Evolutionary conservation across 257 asterid species (phyloP).

Genomic region (Penstemon eatonii): DNA sequence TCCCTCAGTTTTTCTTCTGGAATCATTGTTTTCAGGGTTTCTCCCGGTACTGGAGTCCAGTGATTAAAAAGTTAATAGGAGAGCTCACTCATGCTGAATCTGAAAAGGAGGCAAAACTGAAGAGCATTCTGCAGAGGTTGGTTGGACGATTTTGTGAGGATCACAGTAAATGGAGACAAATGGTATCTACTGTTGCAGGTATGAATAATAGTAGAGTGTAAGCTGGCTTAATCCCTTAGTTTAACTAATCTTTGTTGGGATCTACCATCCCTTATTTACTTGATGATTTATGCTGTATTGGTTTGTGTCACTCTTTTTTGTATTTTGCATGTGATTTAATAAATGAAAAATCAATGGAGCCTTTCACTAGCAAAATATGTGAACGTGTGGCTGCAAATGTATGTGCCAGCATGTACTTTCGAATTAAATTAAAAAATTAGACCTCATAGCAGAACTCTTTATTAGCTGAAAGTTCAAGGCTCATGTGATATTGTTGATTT

Average conservation of each 20-base stretch:
- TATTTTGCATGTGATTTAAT: background rate
- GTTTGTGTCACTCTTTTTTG: slow-evolving; percentile 6
- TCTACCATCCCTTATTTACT: slow-evolving; percentile 20
- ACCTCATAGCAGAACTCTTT: background rate
- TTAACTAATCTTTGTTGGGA: slow-evolving; percentile 15
- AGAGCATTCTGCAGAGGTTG: slow-evolving; percentile 81
- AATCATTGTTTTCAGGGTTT: slow-evolving; percentile 61
- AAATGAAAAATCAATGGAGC: background rate
- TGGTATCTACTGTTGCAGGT: slow-evolving; percentile 85
- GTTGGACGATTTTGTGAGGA: slow-evolving; percentile 70
- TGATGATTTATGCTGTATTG: slow-evolving; percentile 13
- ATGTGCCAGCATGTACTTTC: background rate
- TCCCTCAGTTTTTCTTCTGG: slow-evolving; percentile 5
- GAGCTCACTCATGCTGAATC: slow-evolving; percentile 86
- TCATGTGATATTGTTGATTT: background rate
- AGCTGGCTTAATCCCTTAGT: slow-evolving; percentile 19
- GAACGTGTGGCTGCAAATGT: background rate
- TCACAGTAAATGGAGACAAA: slow-evolving; percentile 81
- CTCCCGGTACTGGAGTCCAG: slow-evolving; percentile 88
- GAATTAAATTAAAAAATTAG: background rate
- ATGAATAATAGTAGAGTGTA: slow-evolving; percentile 23
- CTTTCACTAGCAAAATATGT: background rate
- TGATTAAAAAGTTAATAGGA: slow-evolving; percentile 54
- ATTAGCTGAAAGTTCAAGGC: slow-evolving; percentile 3
- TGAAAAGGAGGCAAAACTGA: slow-evolving; percentile 81